Percentiles rank a stretch among this genome's conserved stretches.
Evolutionary conservation across 2,329 filamentous ascomycete species (phyloP).

Genomic region (Colletotrichum sp.): DNA sequence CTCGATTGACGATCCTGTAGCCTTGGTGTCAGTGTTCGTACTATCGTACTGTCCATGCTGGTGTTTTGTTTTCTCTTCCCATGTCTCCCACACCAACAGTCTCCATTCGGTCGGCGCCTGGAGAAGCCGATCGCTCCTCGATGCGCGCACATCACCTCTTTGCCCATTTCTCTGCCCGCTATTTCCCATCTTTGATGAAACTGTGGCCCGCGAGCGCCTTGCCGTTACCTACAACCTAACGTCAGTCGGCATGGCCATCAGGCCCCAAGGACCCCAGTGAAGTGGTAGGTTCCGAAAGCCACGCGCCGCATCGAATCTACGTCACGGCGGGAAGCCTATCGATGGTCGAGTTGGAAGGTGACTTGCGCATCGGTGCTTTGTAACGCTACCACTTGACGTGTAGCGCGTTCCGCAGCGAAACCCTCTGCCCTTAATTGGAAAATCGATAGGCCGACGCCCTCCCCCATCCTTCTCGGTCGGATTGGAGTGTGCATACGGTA

Average conservation of each 20-base stretch:
- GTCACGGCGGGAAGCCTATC: slow-evolving; percentile 4
- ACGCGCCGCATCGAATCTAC: slow-evolving; percentile 10
- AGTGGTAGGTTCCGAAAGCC: slow-evolving; percentile 2
- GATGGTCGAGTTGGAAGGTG: slow-evolving; percentile 1
- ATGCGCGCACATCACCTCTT: not conserved
- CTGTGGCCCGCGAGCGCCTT: not conserved
- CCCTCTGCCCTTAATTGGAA: not conserved
- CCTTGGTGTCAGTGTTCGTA: not conserved
- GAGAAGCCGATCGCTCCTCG: not conserved
- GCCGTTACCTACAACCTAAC: not conserved
- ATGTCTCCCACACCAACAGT: slow-evolving; percentile 10
- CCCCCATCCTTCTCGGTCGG: not conserved
- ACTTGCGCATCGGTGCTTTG: slow-evolving; percentile 1
- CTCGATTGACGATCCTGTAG: not conserved
- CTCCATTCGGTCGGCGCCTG: slow-evolving; percentile 1
- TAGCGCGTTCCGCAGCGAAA: slow-evolving; percentile 8
- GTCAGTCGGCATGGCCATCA: not conserved
- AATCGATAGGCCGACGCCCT: slow-evolving; percentile 9
- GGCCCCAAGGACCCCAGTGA: not conserved
- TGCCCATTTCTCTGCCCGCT: not conserved
- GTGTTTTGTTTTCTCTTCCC: slow-evolving; percentile 7
- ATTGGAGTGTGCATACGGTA: not conserved
- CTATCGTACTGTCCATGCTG: not conserved
- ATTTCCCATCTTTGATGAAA: slow-evolving; percentile 8
- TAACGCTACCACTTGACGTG: not conserved